Evolutionary conservation across 169 alveolate species (phyloP).

Genomic region (Plasmodium sp.): DNA sequence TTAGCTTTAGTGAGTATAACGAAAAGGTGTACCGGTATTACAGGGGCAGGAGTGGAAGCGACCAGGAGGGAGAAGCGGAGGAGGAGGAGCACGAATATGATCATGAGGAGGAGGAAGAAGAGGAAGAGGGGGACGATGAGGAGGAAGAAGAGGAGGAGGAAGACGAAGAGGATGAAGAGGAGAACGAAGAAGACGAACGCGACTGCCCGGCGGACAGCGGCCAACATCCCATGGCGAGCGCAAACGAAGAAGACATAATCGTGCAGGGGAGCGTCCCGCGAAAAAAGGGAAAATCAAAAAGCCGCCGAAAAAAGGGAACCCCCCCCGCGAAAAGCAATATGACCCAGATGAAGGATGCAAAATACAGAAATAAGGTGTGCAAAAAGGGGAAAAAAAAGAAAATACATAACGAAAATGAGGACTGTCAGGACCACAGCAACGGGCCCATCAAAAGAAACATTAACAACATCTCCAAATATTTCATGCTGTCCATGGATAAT

Average conservation of each 20-base stretch:
- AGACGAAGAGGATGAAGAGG: neutral
- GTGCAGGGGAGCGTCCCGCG: neutral
- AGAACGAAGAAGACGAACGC: neutral
- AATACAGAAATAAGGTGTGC: neutral
- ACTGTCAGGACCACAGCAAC: neutral
- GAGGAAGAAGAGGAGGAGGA: neutral
- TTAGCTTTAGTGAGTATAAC: conserved; percentile 27
- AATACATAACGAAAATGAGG: neutral
- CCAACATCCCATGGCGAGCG: neutral
- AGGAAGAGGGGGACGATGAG: neutral
- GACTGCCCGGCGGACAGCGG: neutral
- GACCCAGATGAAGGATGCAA: neutral
- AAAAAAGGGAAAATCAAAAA: neutral
- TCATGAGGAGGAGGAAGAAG: neutral
- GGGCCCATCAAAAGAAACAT: neutral
- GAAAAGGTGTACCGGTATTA: conserved; percentile 40
- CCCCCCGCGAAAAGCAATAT: neutral
- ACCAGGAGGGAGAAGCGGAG: neutral
- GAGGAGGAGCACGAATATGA: neutral
- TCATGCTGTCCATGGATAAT: conserved; percentile 55
- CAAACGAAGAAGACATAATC: conserved; percentile 24
- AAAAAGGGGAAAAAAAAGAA: conserved; percentile 11
- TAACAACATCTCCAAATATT: conserved; percentile 33
- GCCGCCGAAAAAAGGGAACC: neutral
- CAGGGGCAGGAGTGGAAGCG: neutral